Evolutionary conservation across 257 asterid species (phyloP).

Genomic region (Nicotiana noctiflora): DNA sequence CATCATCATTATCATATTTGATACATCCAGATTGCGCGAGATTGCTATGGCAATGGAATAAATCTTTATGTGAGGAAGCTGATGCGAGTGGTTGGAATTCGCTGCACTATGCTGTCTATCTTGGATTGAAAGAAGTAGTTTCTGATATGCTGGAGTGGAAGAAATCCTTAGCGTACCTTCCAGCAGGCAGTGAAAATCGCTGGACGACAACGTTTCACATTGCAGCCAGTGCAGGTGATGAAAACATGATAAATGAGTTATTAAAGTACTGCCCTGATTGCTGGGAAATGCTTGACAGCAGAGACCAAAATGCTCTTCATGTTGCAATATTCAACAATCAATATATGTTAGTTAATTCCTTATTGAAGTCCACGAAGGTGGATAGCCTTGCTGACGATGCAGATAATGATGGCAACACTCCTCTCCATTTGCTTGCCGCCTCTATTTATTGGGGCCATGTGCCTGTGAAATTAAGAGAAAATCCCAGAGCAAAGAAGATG

Average conservation of each 20-base stretch:
- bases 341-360: not conserved
- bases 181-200: not conserved
- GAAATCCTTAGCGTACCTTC: not conserved
- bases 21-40: not conserved
- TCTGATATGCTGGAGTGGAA: not conserved
- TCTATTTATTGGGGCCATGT: not conserved
- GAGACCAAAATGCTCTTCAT: conserved; percentile 10
- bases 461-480: not conserved
- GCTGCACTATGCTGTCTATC: conserved; percentile 8
- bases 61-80: not conserved
- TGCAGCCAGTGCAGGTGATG: not conserved
- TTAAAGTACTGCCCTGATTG: conserved; percentile 9
- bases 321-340: not conserved
- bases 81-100: conserved; percentile 10
- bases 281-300: not conserved
- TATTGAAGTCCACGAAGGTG: not conserved
- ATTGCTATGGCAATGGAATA: not conserved
- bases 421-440: conserved; percentile 12
- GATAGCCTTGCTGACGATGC: not conserved
- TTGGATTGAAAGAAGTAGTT: not conserved
- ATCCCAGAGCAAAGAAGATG: too few relatives aligned
- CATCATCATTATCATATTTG: not conserved
- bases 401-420: conserved; percentile 9
- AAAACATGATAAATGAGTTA: not conserved
- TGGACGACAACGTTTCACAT: conserved; percentile 7